Evolutionary conservation across 2,329 filamentous ascomycete genomes (phyloP).

Genomic region (Aspergillaceae sp.): DNA sequence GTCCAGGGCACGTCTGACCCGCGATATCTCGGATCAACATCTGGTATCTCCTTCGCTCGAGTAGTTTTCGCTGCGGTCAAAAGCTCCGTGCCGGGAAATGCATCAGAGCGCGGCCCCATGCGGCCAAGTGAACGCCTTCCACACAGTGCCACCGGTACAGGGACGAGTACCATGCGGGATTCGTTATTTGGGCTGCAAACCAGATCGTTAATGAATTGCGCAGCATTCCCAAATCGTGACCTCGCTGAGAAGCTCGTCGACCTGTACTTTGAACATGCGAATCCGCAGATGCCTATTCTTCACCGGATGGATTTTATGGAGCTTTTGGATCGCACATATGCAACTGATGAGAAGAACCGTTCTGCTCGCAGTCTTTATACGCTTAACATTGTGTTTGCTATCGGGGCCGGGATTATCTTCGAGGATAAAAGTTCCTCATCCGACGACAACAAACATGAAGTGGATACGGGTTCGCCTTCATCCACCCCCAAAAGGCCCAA

Average conservation of each 20-base stretch:
- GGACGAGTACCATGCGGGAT: conserved; percentile 78
- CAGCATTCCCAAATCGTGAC: conserved; percentile 70
- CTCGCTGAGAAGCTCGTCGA: conserved; percentile 64
- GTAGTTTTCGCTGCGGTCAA: conserved; percentile 93
- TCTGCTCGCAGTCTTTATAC: conserved; percentile 81
- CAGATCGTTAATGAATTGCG: conserved; percentile 76
- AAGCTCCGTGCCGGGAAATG: conserved; percentile 52
- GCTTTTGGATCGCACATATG: conserved; percentile 75
- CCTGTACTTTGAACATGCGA: conserved; percentile 92
- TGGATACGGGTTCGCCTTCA: conserved; percentile 11
- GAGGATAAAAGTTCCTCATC: conserved; percentile 35
- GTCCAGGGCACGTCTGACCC: conserved; percentile 71
- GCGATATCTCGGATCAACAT: conserved; percentile 72
- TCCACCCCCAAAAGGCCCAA: conserved; percentile 42
- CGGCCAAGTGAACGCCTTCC: conserved; percentile 49
- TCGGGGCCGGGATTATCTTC: conserved; percentile 87
- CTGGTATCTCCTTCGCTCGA: conserved; percentile 86
- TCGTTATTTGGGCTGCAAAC: conserved; percentile 96
- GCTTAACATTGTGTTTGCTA: conserved; percentile 94
- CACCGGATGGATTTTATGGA: conserved; percentile 85
- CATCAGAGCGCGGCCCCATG: conserved; percentile 56
- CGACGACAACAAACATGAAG: conserved; percentile 17
- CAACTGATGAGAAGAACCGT: conserved; percentile 55
- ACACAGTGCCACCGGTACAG: conserved; percentile 43
- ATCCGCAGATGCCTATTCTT: conserved; percentile 88